Conservation (phyloP, 2,329 filamentous ascomycete species). For the Pseudogymnoascus sp. region DNA sequence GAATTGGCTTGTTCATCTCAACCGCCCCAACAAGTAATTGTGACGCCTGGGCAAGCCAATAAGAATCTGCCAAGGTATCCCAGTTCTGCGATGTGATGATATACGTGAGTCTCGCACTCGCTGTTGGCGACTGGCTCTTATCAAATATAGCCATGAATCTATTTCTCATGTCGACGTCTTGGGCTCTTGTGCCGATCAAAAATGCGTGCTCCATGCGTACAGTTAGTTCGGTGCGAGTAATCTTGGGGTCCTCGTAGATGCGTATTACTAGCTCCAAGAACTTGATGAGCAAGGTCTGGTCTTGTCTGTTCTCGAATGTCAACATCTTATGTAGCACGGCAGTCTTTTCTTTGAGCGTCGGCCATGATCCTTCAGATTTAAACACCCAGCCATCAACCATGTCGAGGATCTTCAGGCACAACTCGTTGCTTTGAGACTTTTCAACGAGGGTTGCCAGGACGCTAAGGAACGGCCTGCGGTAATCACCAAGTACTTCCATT, state of each 20-base stretch:
- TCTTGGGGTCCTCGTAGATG: conserved; percentile 96
- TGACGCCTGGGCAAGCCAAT: conserved; percentile 93
- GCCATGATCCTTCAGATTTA: conserved; percentile 87
- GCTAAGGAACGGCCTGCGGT: conserved; percentile 85
- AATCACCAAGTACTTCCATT: conserved; percentile 88
- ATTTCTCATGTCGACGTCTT: conserved; percentile 94
- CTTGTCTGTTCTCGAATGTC: conserved; percentile 77
- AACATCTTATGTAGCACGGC: conserved; percentile 99
- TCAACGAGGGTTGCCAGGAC: conserved; percentile 92
- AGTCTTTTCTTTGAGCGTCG: conserved; percentile 96
- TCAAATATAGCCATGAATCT: conserved; percentile 96
- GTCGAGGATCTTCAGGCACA: conserved; percentile 86
- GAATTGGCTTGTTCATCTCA: conserved; percentile 71
- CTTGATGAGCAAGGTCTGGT: conserved; percentile 78
- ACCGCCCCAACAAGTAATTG: conserved; percentile 87
- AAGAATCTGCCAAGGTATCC: conserved; percentile 90
- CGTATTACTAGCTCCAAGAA: conserved; percentile 94
- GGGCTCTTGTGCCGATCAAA: conserved; percentile 84
- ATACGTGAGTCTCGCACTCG: conserved; percentile 80
- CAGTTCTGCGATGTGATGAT: conserved; percentile 90
- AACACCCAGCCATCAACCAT: conserved; percentile 98
- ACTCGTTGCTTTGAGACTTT: conserved; percentile 75
- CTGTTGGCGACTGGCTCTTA: conserved; percentile 84
- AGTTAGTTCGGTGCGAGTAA: conserved; percentile 88
- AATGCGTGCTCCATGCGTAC: conserved; percentile 98